Percentiles rank a stretch among this genome's conserved stretches.
These are phyloP conservation scores for Suillus occidentalis DNA, from an alignment of 768 basidiomycete species.

Conservation along the genomic window DNA sequence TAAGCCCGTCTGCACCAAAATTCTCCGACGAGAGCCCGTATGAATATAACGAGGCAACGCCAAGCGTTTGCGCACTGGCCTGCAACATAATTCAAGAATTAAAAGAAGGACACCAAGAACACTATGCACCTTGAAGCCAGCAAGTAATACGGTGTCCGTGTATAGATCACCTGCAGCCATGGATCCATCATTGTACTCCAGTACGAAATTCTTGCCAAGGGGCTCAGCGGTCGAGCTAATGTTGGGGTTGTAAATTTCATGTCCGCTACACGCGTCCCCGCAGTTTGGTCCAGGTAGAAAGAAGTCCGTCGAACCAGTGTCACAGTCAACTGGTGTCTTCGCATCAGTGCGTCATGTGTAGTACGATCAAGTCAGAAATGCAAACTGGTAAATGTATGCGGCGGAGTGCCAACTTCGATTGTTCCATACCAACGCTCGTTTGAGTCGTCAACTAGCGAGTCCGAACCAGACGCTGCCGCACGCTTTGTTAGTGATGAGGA, in stretches of 20 bases:
- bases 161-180: constrained; percentile 39
- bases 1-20: constrained; percentile 31
- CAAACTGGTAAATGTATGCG: constrained; percentile 20
- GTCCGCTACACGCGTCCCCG: constrained; percentile 30
- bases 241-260: constrained; percentile 37
- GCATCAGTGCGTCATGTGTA: background rate
- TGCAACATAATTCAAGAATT: constrained; percentile 19
- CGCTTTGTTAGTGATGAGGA: background rate
- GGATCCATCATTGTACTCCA: constrained; percentile 46
- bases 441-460: constrained; percentile 16
- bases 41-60: constrained; percentile 23
- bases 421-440: constrained; percentile 25
- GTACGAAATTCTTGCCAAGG: constrained; percentile 28
- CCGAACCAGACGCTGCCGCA: background rate
- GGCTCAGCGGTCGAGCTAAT: constrained; percentile 30
- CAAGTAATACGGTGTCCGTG: constrained; percentile 39
- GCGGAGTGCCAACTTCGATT: constrained; percentile 25
- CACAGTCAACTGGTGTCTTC: constrained; percentile 28
- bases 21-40: constrained; percentile 10
- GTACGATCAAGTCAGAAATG: background rate
- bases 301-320: constrained; percentile 37
- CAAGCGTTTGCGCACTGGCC: constrained; percentile 24
- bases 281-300: constrained; percentile 33
- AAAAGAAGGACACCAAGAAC: constrained; percentile 7
- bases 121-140: constrained; percentile 26